Percentiles rank a stretch among this genome's conserved stretches.
These are phyloP conservation scores for Boletus pseudo-olivaceus DNA, from an alignment of 768 basidiomycete genomes.

Conservation along the genomic window DNA sequence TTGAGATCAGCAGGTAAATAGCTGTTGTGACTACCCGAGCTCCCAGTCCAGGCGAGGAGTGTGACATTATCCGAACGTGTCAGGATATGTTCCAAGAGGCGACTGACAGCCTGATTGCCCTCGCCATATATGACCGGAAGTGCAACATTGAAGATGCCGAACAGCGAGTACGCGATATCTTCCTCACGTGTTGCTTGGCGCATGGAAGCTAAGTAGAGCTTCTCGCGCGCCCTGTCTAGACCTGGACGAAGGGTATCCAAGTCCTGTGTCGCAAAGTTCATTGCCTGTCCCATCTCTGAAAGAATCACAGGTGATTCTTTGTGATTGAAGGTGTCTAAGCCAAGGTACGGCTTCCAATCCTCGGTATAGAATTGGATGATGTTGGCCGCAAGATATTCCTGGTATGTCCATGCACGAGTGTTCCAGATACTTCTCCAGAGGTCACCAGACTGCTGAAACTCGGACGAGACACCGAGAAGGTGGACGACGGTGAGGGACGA, in stretches of 20 bases:
- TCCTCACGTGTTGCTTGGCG: background rate
- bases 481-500: slow-evolving; percentile 4
- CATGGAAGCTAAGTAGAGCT: background rate
- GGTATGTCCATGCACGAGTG: slow-evolving; percentile 10
- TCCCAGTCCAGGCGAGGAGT: background rate
- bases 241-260: slow-evolving; percentile 4
- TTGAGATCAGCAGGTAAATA: background rate
- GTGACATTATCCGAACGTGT: background rate
- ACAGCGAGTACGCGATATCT: background rate
- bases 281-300: slow-evolving; percentile 1
- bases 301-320: background rate
- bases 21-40: background rate
- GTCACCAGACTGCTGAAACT: background rate
- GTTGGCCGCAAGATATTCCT: slow-evolving; percentile 9
- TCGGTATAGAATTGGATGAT: slow-evolving; percentile 9
- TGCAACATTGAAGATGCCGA: background rate
- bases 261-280: background rate
- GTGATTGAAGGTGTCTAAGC: slow-evolving; percentile 1
- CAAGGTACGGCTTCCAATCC: slow-evolving; percentile 10
- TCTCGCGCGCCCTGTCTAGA: background rate
- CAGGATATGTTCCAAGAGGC: background rate
- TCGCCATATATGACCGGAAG: background rate
- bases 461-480: background rate
- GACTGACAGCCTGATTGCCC: background rate
- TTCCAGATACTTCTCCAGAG: slow-evolving; percentile 5